These are phyloP conservation scores for Senecio squalidus DNA, from an alignment of 140 eudicot species.

Conservation along the genomic window DNA sequence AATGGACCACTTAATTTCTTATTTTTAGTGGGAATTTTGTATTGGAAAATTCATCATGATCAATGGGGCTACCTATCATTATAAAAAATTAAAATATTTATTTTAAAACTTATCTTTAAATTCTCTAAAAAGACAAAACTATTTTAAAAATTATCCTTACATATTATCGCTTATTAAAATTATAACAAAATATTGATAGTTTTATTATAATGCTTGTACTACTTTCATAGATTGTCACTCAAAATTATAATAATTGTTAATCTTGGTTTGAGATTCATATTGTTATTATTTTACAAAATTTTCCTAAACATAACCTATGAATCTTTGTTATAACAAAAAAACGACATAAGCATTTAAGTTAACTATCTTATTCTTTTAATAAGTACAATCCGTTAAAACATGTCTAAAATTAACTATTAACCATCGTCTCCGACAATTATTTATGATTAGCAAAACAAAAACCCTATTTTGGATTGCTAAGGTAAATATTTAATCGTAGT, in stretches of 20 bases:
- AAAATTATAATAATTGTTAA: neutral
- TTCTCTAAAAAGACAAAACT: slow-evolving; percentile 9
- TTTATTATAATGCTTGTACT: slow-evolving; percentile 16
- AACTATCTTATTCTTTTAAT: too few species aligned
- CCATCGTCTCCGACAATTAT: too few species aligned
- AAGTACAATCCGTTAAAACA: too few species aligned
- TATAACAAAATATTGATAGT: too few species aligned
- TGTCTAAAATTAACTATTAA: too few species aligned
- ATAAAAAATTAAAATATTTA: neutral
- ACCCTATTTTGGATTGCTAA: too few species aligned
- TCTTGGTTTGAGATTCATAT: slow-evolving; percentile 16
- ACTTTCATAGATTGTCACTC: slow-evolving; percentile 13
- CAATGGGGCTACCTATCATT: slow-evolving; percentile 21
- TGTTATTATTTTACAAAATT: too few species aligned
- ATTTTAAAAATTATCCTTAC: slow-evolving; percentile 19
- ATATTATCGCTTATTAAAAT: slow-evolving; percentile 7
- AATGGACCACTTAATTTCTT: slow-evolving; percentile 34
- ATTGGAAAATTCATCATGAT: slow-evolving; percentile 23
- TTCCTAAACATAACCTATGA: too few species aligned
- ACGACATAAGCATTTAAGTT: too few species aligned
- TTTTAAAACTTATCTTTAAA: slow-evolving; percentile 21
- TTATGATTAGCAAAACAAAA: too few species aligned
- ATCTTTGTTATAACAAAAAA: too few species aligned
- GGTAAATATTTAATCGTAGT: too few species aligned
- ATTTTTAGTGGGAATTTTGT: slow-evolving; percentile 34